These are phyloP conservation scores for Chlorella sp. DNA, from an alignment of 139 green algal genomes.

Conservation along the genomic window DNA sequence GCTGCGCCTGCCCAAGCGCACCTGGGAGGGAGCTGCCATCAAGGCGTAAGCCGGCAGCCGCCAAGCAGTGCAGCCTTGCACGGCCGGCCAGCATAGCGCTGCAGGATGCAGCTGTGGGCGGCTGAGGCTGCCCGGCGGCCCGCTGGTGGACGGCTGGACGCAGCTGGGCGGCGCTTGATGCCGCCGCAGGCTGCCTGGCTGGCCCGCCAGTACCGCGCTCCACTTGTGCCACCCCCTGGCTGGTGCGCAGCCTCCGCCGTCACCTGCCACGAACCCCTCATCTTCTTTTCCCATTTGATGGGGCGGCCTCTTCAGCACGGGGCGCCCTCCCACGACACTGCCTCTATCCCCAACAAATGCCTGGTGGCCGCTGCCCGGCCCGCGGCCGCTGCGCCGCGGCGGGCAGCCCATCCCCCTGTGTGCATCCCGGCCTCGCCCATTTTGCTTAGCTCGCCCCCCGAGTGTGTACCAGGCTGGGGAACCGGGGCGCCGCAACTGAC, in stretches of 20 bases:
- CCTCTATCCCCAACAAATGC: conserved; percentile 29
- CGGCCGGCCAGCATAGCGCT: no score
- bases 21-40: no score
- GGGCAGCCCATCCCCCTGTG: neutral
- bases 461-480: conserved; percentile 9
- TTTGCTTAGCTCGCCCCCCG: conserved; percentile 4
- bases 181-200: no score
- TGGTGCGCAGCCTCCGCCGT: no score
- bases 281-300: conserved; percentile 24
- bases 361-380: neutral
- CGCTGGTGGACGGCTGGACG: no score
- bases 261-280: neutral
- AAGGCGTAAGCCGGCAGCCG: neutral
- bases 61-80: no score
- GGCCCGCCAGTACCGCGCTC: no score
- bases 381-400: no score
- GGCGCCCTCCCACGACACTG: conserved; percentile 11
- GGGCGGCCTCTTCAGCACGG: neutral
- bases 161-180: no score
- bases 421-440: neutral
- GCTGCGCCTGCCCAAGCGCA: conserved; percentile 44
- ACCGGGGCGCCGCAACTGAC: no score
- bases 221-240: no score
- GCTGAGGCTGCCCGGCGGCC: neutral
- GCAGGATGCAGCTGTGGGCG: no score